A percentile compares a stretch with the other conserved stretches of the same genome.
These are phyloP conservation scores for Bruguiera sexangula DNA, from an alignment of 345 rosid genomes.

Conservation along the genomic window DNA sequence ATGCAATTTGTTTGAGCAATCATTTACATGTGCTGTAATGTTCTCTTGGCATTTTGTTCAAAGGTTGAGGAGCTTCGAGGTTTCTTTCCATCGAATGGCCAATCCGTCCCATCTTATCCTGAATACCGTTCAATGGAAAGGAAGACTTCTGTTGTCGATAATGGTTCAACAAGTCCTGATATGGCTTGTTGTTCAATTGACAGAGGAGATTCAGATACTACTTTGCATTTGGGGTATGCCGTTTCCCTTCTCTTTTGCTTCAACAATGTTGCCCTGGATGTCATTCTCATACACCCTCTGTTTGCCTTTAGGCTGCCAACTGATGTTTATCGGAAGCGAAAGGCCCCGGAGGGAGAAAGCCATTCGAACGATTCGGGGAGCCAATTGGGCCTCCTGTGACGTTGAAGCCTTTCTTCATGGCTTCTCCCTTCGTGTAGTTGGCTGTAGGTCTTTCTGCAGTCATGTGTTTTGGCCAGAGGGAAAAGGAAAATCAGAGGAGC, in stretches of 20 bases:
- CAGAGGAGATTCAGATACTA: constrained; percentile 76
- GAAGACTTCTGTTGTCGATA: constrained; percentile 36
- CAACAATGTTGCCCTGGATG: neutral
- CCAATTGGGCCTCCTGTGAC: constrained; percentile 30
- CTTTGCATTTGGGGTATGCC: constrained; percentile 74
- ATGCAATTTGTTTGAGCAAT: neutral
- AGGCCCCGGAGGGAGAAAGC: constrained; percentile 47
- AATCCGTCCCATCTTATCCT: constrained; percentile 41
- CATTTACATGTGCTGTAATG: neutral
- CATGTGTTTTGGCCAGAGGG: constrained; percentile 1
- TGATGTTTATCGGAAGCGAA: constrained; percentile 47
- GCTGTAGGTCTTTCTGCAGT: constrained; percentile 16
- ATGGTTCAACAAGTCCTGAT: constrained; percentile 37
- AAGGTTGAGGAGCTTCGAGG: constrained; percentile 83
- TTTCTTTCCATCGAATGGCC: constrained; percentile 49
- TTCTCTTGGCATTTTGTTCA: neutral
- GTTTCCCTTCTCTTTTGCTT: constrained; percentile 3
- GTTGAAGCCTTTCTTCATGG: neutral
- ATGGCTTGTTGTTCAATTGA: constrained; percentile 36
- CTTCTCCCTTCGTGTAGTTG: constrained; percentile 9
- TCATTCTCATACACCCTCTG: neutral
- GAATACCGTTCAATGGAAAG: constrained; percentile 52
- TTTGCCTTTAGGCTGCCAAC: constrained; percentile 51
- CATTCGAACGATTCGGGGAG: constrained; percentile 46
- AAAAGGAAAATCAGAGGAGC: neutral